Base-by-base conservation (phyloP, 352 stramenopile species). In the Phytophthora ramorum region DNA sequence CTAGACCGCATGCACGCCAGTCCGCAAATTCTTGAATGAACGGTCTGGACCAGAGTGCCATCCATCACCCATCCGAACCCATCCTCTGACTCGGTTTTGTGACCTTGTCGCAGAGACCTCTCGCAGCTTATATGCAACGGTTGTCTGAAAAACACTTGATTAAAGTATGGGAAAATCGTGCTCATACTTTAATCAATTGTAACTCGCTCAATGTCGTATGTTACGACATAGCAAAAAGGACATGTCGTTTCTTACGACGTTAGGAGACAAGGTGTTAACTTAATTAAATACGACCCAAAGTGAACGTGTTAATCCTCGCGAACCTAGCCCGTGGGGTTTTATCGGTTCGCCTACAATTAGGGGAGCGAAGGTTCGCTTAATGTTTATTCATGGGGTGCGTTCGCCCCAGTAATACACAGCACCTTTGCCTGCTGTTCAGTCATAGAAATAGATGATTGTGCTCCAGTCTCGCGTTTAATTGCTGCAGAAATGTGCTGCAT, bases 1-100 rank as follows among this genome's bases (percentile, higher is more conserved):
- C 49, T 58, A 3, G 61, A 22, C 26, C 61, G 35, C 26, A 63
- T 71, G 63, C 48, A 34, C 34, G 49, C 41, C 63, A 73, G 56
- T 30, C 37, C 2, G 51, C 40, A 56, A 53, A 60, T 61, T 63
- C 38, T 22, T 10, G 38, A 73, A 63, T 64, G 52, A 60, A n/a
- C 55, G 26, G 22, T n/a, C 16, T 22, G 26, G 16, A 4, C 12
- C 37, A 28, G 24, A 28, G 3, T 28, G 24, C 3, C 19, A 16
- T 19, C 13, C 12, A 43, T 19, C 16, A n/a, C 37, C 14, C 7
- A n/a, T 4, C 13, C 3, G 37, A 43, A 40, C 34, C 24, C 24
- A 6, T 28, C 24, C 24, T 28, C 34, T 40, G 13, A 40, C 34
- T 13, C 34, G 34, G 34, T 10, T 43, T 43, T 43, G 37, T n/a